Percentiles rank a stretch among this genome's conserved stretches.
phyloP scores from a whole-genome alignment of 1,284 basidiomycete species.

The Phenoliferia sp. region DNA sequence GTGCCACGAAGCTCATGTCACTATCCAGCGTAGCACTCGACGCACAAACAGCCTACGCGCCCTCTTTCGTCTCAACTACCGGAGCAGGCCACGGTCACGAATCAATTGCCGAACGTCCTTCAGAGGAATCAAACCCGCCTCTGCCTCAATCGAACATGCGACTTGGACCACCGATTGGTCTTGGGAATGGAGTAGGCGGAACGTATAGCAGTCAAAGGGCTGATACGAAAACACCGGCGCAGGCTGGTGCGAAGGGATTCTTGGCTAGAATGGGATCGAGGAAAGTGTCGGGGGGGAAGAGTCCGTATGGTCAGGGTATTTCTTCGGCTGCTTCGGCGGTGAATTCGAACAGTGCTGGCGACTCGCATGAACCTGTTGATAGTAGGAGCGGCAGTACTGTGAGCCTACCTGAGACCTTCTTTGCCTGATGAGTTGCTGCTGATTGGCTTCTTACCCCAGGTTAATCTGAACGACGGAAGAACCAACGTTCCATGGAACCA shows the following conservation, averaged over 20 bases:
- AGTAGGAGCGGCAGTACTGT: too few species aligned
- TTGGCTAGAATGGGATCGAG: conserved; percentile 9
- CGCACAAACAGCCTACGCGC: conserved; percentile 6
- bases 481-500: too few species aligned
- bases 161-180: background rate
- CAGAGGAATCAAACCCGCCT: too few species aligned
- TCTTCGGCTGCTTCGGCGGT: background rate
- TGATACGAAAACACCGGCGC: too few species aligned
- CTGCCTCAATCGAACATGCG: too few species aligned
- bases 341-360: background rate
- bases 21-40: conserved; percentile 17
- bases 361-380: background rate
- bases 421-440: too few species aligned
- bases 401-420: too few species aligned
- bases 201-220: background rate
- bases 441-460: too few species aligned
- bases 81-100: conserved; percentile 20
- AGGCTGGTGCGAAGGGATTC: conserved; percentile 5
- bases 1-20: conserved; percentile 18
- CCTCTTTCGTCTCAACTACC: conserved; percentile 24
- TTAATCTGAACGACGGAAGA: too few species aligned
- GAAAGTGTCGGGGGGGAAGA: background rate
- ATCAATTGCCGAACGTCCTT: background rate
- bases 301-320: background rate
- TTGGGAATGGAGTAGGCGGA: background rate